Evolutionary conservation across 2,329 filamentous ascomycete species (phyloP).

Genomic region (Fusarium odoratissimum): DNA sequence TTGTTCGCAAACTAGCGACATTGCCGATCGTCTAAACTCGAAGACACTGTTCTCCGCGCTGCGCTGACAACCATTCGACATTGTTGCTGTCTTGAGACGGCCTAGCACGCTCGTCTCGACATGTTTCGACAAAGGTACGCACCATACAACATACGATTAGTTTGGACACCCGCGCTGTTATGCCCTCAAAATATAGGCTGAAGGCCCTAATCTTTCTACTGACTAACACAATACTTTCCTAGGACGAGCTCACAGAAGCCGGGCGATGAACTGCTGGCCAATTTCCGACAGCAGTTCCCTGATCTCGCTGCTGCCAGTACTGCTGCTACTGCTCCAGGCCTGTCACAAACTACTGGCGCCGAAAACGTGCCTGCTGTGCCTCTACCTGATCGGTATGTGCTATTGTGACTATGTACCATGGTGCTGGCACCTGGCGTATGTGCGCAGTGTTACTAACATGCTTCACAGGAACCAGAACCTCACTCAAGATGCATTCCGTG

Average conservation of each 20-base stretch:
- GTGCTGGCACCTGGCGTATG: neutral
- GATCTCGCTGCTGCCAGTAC: constrained; percentile 70
- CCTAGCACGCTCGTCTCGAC: constrained; percentile 34
- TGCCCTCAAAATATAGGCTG: neutral
- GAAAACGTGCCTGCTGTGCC: constrained; percentile 41
- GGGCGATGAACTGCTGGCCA: constrained; percentile 83
- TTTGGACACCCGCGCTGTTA: neutral
- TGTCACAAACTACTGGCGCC: constrained; percentile 50
- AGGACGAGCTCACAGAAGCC: constrained; percentile 88
- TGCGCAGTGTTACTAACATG: constrained; percentile 23
- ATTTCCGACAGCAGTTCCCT: constrained; percentile 86
- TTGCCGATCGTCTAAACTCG: constrained; percentile 4
- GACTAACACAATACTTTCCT: constrained; percentile 14
- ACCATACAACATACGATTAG: neutral
- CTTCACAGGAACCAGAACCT: constrained; percentile 39
- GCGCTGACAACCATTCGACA: constrained; percentile 23
- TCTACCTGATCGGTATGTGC: constrained; percentile 45
- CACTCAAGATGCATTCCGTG: constrained; percentile 59
- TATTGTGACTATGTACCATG: neutral
- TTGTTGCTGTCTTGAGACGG: constrained; percentile 34
- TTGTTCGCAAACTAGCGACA: constrained; percentile 14
- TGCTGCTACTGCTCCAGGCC: constrained; percentile 56
- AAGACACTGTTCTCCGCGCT: constrained; percentile 13
- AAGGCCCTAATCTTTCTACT: neutral
- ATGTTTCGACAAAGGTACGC: constrained; percentile 49